Evolutionary conservation across 345 rosid species (phyloP).

Genomic region (Boechera divaricarpa): DNA sequence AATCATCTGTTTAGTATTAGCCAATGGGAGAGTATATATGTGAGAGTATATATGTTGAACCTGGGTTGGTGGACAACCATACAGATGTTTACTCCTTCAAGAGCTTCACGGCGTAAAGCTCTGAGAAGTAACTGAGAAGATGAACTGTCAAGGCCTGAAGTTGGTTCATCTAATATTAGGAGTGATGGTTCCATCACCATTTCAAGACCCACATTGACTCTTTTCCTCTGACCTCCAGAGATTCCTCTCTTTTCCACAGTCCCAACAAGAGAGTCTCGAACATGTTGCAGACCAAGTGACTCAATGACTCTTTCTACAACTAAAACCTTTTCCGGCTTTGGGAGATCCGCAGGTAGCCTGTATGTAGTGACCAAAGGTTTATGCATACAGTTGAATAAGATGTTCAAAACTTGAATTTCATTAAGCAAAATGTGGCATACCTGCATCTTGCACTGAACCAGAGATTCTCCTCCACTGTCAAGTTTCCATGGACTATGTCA

Average conservation of each 20-base stretch:
- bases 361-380: conserved; percentile 21
- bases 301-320: conserved; percentile 97
- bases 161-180: conserved; percentile 95
- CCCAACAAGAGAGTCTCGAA: conserved; percentile 91
- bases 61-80: conserved; percentile 99
- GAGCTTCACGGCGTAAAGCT: conserved; percentile 98
- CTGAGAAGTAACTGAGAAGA: conserved; percentile 91
- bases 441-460: conserved; percentile 99
- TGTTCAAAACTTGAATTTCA: neutral
- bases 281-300: conserved; percentile 79
- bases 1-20: neutral
- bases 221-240: conserved; percentile 98
- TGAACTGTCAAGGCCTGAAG: conserved; percentile 98
- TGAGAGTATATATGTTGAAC: conserved; percentile 49
- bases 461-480: conserved; percentile 95
- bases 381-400: neutral
- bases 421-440: conserved; percentile 47
- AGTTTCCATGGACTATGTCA: conserved; percentile 98
- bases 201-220: conserved; percentile 98
- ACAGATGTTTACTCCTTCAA: conserved; percentile 95
- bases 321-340: conserved; percentile 81
- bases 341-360: conserved; percentile 78
- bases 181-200: conserved; percentile 99
- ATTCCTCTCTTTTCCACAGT: conserved; percentile 97
- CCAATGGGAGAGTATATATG: conserved; percentile 27